Percentiles rank a stretch among this genome's conserved stretches.
phyloP scores from a whole-genome alignment of 768 basidiomycete species.

The Mycena sanguinolenta region DNA sequence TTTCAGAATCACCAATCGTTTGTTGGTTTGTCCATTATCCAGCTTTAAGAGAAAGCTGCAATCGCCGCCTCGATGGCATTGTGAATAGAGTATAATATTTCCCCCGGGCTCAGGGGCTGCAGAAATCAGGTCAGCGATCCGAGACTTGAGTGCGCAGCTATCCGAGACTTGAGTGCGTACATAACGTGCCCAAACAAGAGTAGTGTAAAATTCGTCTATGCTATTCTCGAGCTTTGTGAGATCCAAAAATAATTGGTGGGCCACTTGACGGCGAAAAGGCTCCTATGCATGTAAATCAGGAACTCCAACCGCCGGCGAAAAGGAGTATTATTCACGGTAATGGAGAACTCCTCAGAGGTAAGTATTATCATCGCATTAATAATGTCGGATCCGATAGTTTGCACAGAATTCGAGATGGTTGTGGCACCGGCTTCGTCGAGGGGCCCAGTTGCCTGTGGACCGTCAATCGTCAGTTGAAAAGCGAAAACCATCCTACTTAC shows the following conservation, averaged over 20 bases:
- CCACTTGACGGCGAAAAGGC: constrained; percentile 46
- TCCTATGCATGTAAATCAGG: constrained; percentile 22
- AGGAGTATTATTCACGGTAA: constrained; percentile 30
- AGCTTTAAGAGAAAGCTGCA: constrained; percentile 38
- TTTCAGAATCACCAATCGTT: too few species aligned
- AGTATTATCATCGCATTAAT: constrained; percentile 40
- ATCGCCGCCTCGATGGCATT: constrained; percentile 41
- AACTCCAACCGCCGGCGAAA: not conserved
- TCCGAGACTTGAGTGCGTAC: not conserved
- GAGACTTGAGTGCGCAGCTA: too few species aligned
- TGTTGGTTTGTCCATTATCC: not conserved
- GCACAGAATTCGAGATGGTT: constrained; percentile 40
- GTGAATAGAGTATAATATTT: constrained; percentile 34
- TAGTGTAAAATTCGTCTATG: constrained; percentile 40
- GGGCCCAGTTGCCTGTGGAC: constrained; percentile 39
- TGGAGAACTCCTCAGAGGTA: constrained; percentile 44
- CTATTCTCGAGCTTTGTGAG: constrained; percentile 40
- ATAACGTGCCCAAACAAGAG: constrained; percentile 42
- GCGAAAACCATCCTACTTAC: constrained; percentile 37
- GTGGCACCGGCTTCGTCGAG: constrained; percentile 43
- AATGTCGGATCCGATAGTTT: constrained; percentile 45
- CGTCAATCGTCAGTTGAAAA: not conserved
- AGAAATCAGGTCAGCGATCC: not conserved
- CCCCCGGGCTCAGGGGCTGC: constrained; percentile 43
- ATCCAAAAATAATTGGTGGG: constrained; percentile 47